Evolutionary conservation across 2,329 filamentous ascomycete genomes (phyloP).

Genomic region (Arthrobotrys conoides): DNA sequence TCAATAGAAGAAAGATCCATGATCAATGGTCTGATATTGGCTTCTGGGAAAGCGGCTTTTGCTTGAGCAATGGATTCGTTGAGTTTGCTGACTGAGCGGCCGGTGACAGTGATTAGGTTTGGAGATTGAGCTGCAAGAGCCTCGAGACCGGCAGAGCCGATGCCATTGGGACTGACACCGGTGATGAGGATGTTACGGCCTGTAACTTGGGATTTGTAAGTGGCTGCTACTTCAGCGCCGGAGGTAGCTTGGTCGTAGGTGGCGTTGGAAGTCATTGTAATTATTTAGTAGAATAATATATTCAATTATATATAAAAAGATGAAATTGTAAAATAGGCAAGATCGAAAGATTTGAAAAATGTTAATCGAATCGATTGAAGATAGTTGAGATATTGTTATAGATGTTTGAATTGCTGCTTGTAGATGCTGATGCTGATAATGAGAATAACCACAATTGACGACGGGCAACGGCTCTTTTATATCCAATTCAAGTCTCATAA

Average conservation of each 20-base stretch:
- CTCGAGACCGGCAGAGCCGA: constrained; percentile 67
- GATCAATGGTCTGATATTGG: constrained; percentile 66
- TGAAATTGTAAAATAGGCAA: background rate
- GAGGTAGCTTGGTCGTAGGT: constrained; percentile 39
- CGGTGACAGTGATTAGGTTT: constrained; percentile 69
- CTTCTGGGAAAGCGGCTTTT: constrained; percentile 65
- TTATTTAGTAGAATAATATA: background rate
- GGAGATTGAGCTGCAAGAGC: constrained; percentile 68
- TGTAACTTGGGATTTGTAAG: constrained; percentile 42
- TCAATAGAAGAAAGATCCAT: constrained; percentile 68
- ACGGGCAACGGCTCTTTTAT: constrained; percentile 14
- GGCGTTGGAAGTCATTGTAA: constrained; percentile 49
- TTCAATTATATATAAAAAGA: background rate
- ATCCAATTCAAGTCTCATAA: background rate
- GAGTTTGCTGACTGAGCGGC: constrained; percentile 68
- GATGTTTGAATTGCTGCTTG: background rate
- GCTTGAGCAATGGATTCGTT: constrained; percentile 67
- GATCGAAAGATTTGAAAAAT: background rate
- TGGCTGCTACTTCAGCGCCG: constrained; percentile 30
- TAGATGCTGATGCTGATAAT: constrained; percentile 16
- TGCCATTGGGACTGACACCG: constrained; percentile 67
- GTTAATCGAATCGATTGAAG: background rate
- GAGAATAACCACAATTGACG: background rate
- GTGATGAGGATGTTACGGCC: constrained; percentile 67
- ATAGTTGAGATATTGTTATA: background rate